Conservation (phyloP, 2,329 filamentous ascomycete species). For the Cytospora leucostoma region DNA sequence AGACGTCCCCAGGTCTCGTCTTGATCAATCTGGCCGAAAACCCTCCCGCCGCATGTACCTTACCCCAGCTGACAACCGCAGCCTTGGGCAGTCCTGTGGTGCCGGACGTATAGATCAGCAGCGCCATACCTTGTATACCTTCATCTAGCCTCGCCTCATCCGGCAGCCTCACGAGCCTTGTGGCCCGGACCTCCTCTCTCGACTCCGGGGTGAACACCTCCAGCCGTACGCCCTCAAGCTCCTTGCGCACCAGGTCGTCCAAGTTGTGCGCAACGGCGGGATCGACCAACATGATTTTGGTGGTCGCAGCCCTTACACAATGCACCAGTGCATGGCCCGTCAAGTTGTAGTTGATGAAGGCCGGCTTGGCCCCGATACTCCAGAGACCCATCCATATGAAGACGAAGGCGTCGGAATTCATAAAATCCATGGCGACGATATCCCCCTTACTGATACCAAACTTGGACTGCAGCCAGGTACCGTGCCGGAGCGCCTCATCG, state of each 20-base stretch:
- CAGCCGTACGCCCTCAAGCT: slow-evolving; percentile 56
- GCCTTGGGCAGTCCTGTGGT: slow-evolving; percentile 84
- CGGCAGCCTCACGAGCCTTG: slow-evolving; percentile 56
- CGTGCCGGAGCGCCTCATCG: slow-evolving; percentile 69
- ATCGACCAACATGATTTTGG: slow-evolving; percentile 71
- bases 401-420: slow-evolving; percentile 77
- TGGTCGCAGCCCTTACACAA: slow-evolving; percentile 68
- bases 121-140: slow-evolving; percentile 58
- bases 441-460: slow-evolving; percentile 68
- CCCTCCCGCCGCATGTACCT: slow-evolving; percentile 55
- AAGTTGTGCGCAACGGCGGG: slow-evolving; percentile 57
- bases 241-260: slow-evolving; percentile 56
- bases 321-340: slow-evolving; percentile 70
- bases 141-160: slow-evolving; percentile 57
- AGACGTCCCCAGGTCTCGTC: slow-evolving; percentile 64
- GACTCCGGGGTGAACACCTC: slow-evolving; percentile 62
- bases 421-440: slow-evolving; percentile 78
- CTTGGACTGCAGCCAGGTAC: slow-evolving; percentile 69
- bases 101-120: slow-evolving; percentile 83
- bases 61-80: slow-evolving; percentile 73
- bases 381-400: slow-evolving; percentile 78
- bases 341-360: slow-evolving; percentile 88
- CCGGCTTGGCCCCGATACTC: slow-evolving; percentile 79
- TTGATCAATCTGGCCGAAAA: slow-evolving; percentile 59
- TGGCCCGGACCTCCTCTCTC: slow-evolving; percentile 55